phyloP scores from a whole-genome alignment of 768 basidiomycete genomes.

The Mycena pura region DNA sequence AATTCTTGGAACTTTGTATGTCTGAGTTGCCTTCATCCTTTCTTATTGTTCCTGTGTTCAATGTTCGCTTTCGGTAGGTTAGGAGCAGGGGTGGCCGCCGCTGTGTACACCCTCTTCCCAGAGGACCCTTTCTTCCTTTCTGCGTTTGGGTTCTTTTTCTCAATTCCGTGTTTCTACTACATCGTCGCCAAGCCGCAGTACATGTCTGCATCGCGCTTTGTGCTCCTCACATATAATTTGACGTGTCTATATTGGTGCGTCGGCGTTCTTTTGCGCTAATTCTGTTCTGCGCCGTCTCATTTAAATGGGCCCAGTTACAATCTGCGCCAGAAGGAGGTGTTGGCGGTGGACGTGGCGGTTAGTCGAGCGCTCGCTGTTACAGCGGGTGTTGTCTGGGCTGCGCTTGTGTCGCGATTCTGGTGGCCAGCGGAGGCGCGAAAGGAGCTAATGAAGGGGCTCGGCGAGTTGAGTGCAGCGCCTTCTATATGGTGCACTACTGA shows the following conservation, averaged over 20 bases:
- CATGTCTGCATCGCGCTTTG: conserved; percentile 78
- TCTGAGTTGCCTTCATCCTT: conserved; percentile 16
- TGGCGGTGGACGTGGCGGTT: conserved; percentile 73
- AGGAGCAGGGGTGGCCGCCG: conserved; percentile 80
- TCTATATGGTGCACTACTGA: neutral
- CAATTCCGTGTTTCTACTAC: conserved; percentile 93
- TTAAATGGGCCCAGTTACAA: conserved; percentile 67
- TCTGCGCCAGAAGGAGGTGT: conserved; percentile 63
- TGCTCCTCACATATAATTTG: conserved; percentile 88
- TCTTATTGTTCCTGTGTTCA: neutral
- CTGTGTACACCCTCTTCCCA: conserved; percentile 75
- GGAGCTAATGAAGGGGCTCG: conserved; percentile 83
- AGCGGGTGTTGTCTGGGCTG: conserved; percentile 88
- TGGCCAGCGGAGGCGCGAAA: conserved; percentile 95
- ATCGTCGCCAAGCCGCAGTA: conserved; percentile 82
- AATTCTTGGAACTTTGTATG: conserved; percentile 84
- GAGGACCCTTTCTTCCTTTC: conserved; percentile 78
- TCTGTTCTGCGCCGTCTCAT: neutral
- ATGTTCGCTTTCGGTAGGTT: conserved; percentile 50
- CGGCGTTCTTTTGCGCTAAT: neutral
- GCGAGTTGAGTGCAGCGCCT: conserved; percentile 66
- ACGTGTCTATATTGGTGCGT: conserved; percentile 76
- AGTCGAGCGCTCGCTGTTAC: conserved; percentile 84
- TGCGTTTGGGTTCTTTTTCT: conserved; percentile 86
- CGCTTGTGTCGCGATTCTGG: conserved; percentile 87